Conservation (phyloP, 208 protist genomes). For the Leishmania tarentolae region DNA sequence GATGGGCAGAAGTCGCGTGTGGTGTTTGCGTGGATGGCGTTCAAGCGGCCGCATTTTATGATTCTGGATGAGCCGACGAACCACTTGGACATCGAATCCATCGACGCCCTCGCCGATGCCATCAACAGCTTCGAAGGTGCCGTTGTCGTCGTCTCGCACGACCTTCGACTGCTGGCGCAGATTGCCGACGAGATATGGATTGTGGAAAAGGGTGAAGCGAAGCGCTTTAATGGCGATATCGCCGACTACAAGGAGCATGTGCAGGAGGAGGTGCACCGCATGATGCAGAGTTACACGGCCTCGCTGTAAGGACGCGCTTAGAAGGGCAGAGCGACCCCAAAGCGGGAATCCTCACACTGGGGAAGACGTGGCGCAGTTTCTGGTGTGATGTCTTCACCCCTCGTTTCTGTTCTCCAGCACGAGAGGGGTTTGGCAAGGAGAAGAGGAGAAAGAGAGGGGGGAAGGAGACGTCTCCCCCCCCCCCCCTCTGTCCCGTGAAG, state of each 20-base stretch:
- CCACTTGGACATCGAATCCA: slow-evolving; percentile 97
- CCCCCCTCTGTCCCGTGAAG: neutral
- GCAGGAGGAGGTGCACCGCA: slow-evolving; percentile 80
- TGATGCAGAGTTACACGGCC: slow-evolving; percentile 73
- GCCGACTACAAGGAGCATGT: slow-evolving; percentile 94
- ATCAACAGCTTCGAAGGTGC: slow-evolving; percentile 94
- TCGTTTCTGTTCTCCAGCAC: neutral
- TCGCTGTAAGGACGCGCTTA: neutral
- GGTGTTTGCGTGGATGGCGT: slow-evolving; percentile 95
- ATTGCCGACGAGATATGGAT: slow-evolving; percentile 98
- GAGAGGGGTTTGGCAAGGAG: neutral
- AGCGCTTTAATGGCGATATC: slow-evolving; percentile 90
- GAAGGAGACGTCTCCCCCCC: no score
- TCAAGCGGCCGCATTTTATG: slow-evolving; percentile 95
- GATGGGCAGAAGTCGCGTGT: slow-evolving; percentile 98
- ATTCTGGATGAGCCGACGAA: slow-evolving; percentile 98
- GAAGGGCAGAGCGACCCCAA: neutral
- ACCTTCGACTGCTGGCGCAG: slow-evolving; percentile 95
- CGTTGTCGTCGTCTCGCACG: slow-evolving; percentile 96
- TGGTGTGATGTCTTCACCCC: neutral
- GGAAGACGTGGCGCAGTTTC: neutral
- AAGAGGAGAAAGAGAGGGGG: neutral
- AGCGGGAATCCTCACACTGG: neutral
- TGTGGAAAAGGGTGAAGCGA: slow-evolving; percentile 88
- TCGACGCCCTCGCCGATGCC: slow-evolving; percentile 95